phyloP scores from a whole-genome alignment of 2,329 filamentous ascomycete species.

The Domatiomyces catenatus region DNA sequence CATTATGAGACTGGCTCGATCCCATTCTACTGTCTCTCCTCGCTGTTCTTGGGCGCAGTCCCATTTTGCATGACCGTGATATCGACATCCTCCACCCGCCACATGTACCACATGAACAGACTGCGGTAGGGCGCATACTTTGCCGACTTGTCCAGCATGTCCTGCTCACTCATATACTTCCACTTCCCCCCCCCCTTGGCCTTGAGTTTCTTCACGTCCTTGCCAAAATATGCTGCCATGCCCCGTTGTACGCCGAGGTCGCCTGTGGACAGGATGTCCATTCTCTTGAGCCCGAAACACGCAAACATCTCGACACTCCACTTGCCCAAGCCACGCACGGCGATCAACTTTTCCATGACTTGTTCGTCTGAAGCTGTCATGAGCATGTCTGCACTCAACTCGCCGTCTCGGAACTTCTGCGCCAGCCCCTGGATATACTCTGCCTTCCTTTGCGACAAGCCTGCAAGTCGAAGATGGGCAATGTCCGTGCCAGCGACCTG shows the following conservation, averaged over 20 bases:
- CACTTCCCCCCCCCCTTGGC: constrained; percentile 68
- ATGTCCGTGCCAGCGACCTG: constrained; percentile 52
- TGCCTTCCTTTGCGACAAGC: constrained; percentile 84
- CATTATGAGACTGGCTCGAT: background rate
- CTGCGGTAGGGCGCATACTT: constrained; percentile 77
- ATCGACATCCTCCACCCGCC: constrained; percentile 70
- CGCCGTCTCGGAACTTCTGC: constrained; percentile 59
- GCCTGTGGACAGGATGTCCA: constrained; percentile 84
- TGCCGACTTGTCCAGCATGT: constrained; percentile 72
- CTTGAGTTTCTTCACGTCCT: constrained; percentile 73
- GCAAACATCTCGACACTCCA: constrained; percentile 99
- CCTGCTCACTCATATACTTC: constrained; percentile 93
- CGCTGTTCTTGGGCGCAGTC: too few relatives aligned
- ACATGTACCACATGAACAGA: constrained; percentile 98
- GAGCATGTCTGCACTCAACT: constrained; percentile 61
- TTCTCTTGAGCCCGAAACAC: constrained; percentile 81
- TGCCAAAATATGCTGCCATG: constrained; percentile 75
- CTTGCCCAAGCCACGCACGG: constrained; percentile 69
- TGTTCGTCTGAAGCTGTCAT: constrained; percentile 71
- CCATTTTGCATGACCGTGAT: constrained; percentile 9
- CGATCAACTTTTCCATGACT: constrained; percentile 63
- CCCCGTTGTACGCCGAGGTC: constrained; percentile 88
- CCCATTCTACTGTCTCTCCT: background rate
- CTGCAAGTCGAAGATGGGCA: constrained; percentile 60
- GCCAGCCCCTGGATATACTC: constrained; percentile 85